Evolutionary conservation across 2,329 filamentous ascomycete genomes (phyloP).

Genomic region (Sordariomycetes sp.): DNA sequence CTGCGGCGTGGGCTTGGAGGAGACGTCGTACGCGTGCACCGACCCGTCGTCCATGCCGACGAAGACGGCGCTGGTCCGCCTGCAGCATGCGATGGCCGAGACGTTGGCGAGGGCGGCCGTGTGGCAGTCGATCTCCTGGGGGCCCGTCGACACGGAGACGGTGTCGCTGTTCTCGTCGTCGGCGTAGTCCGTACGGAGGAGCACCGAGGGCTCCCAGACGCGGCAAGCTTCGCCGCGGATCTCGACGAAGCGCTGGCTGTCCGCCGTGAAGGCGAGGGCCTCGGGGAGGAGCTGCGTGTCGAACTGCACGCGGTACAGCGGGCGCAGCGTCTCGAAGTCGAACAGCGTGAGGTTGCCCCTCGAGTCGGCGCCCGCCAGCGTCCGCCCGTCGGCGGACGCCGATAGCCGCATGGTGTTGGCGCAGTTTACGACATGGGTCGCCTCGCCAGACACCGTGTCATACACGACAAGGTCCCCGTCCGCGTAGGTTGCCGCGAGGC

Average conservation of each 20-base stretch:
- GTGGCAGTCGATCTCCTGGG: neutral
- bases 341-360: neutral
- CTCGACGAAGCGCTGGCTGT: neutral
- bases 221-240: neutral
- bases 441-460: neutral
- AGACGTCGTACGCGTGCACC: too few relatives aligned
- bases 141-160: neutral
- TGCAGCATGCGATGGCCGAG: neutral
- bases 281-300: neutral
- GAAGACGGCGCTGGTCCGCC: neutral
- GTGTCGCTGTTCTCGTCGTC: neutral
- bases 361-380: neutral
- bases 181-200: neutral
- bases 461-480: neutral
- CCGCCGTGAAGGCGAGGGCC: neutral
- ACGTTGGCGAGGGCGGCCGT: neutral
- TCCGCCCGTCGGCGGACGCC: neutral
- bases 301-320: neutral
- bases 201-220: neutral
- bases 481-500: neutral
- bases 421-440: neutral
- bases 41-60: neutral
- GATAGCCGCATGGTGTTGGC: neutral
- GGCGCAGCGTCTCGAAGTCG: neutral
- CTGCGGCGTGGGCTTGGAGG: too few relatives aligned